phyloP scores from a whole-genome alignment of 371 early-diverging fungal species.

The Basidiobolus meristosporus region DNA sequence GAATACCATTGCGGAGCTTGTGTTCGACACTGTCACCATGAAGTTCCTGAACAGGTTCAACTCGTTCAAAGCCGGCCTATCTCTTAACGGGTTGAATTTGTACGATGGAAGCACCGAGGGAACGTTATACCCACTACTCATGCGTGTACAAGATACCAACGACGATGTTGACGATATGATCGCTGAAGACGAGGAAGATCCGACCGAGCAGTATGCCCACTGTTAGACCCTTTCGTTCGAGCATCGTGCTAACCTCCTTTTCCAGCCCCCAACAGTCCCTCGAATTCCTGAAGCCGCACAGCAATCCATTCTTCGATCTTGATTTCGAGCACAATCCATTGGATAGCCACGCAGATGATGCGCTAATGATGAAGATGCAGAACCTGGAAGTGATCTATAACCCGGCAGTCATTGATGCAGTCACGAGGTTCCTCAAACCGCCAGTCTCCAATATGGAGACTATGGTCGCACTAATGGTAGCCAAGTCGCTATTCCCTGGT shows the following conservation, averaged over 20 bases:
- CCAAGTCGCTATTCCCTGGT: neutral
- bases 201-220: conserved; percentile 1
- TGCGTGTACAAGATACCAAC: conserved; percentile 52
- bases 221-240: neutral
- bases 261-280: neutral
- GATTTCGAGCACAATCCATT: conserved; percentile 73
- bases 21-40: conserved; percentile 38
- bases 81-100: conserved; percentile 57
- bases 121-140: conserved; percentile 61
- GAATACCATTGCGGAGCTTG: conserved; percentile 2
- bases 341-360: conserved; percentile 76
- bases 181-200: neutral
- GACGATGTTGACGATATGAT: conserved; percentile 7
- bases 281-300: no score
- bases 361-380: conserved; percentile 61
- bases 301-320: conserved; percentile 63
- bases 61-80: conserved; percentile 44
- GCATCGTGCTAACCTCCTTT: neutral
- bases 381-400: conserved; percentile 84
- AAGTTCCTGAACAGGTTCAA: conserved; percentile 24
- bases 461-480: conserved; percentile 34
- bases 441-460: conserved; percentile 61
- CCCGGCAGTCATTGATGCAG: conserved; percentile 47
- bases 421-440: conserved; percentile 70
- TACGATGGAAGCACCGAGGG: conserved; percentile 58